These are phyloP conservation scores for Dendrobium officinale DNA, from an alignment of 106 monocot genomes.

Conservation along the genomic window DNA sequence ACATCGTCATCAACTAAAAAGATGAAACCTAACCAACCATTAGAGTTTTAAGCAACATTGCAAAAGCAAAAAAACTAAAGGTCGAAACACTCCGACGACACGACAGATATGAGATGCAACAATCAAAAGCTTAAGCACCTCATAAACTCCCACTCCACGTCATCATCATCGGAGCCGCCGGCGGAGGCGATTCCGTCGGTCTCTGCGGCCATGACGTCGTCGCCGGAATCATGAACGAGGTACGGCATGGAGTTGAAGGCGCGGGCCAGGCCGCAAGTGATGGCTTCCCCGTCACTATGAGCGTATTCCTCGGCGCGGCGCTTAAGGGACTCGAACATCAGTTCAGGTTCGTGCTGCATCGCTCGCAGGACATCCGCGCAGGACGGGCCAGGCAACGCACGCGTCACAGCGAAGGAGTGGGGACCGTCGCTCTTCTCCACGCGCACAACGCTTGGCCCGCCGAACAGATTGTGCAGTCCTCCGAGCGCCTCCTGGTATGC, in stretches of 20 bases:
- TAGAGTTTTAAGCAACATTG: constrained; percentile 26
- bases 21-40: no score
- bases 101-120: no score
- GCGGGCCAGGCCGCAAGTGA: constrained; percentile 27
- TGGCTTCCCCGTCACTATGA: constrained; percentile 3
- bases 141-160: constrained; percentile 64
- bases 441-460: constrained; percentile 88
- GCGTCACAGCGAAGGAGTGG: constrained; percentile 78
- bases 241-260: constrained; percentile 88
- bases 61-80: constrained; percentile 10
- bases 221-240: constrained; percentile 22
- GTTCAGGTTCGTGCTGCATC: constrained; percentile 95
- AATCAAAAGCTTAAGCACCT: constrained; percentile 48
- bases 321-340: constrained; percentile 85
- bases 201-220: constrained; percentile 6
- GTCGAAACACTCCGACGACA: neutral
- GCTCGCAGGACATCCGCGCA: constrained; percentile 77
- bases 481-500: constrained; percentile 99
- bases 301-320: constrained; percentile 44
- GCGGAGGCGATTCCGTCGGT: neutral
- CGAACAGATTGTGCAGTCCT: constrained; percentile 91
- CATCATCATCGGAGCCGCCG: constrained; percentile 19
- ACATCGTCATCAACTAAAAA: no score
- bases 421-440: constrained; percentile 84
- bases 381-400: constrained; percentile 61